Evolutionary conservation across 345 rosid species (phyloP), one percentile per base, ranked within the genome.

Genomic region (Corchorus capsularis): DNA sequence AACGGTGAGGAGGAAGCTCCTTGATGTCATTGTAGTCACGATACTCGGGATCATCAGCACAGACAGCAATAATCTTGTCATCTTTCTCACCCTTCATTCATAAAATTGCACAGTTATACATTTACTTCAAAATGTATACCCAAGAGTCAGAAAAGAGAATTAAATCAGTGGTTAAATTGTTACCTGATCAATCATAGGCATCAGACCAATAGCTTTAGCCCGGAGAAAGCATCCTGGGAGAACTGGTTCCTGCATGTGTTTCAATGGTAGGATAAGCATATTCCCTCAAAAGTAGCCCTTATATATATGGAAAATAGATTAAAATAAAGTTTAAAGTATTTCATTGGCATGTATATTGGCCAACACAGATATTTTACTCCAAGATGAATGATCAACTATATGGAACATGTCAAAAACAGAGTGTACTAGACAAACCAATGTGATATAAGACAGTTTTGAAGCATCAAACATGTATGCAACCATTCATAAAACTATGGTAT

Each of bases 181-280:
- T 80, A 93, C 99, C 92, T 92, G 97, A 76, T 96, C 99, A 75
- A 96, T 96, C 99, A 96, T 96, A 81, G 99, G 99, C 99, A 96
- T 96, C 63, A 96, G 91, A 73, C 99, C 99, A 52, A 96, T 93
- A 70, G 99, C 99, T 84, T 89, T 96, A 75, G 98, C 98, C 57
- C 99, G 87, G 66, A 96, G 94, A 82, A 93, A 96, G 84, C 99
- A 93, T 61, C 99, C 98, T 43, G 99, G 98, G 77, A 93, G 89
- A 80, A 96, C 99, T 6, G 98, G 99, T 84, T 96, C 99, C 99
- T 96, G 82, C 52, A 41, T 65, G 70, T 20, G 13, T 34, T 27
- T 35, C 69, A 61, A 34, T 32, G 62, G 32, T 69, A 70, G 61
- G 69, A 62, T 14, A 60, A 43, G 43, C 8, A 46, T 73, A 46